Evolutionary conservation across 805 yeast genomes (phyloP), one percentile per base, ranked within the genome.

Genomic region (Candida nanaspora): DNA sequence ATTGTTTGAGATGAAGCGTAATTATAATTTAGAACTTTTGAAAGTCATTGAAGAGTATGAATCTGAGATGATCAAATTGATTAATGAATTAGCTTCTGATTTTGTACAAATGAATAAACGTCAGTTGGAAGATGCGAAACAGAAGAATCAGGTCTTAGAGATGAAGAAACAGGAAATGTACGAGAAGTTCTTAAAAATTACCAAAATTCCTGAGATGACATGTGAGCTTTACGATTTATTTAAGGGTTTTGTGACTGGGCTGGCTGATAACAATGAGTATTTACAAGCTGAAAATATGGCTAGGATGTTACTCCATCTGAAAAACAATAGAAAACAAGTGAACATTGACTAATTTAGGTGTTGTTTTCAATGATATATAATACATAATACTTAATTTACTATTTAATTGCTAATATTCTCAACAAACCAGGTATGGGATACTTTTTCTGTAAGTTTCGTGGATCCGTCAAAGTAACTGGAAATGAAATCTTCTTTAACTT

Each of bases 401-500:
- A n/a, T n/a, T n/a, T n/a, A n/a, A n/a, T 7, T 18, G 3, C 6
- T 14, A 25, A 37, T 18, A 21, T 16, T 37, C n/a, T 37, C 30
- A 14, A 37, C 40, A 37, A 37, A 37, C 40, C 40, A 37, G 10
- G 11, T 11, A 29, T n/a, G n/a, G 2, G 34, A 20, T 11, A 29
- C 25, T 13, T 30, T 30, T n/a, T 23, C 30, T 30, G 27, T 21
- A 14, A 18, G 11, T 11, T 25, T 23, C 4, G 19, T 15, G 19
- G 35, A 19, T 9, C 21, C 29, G n/a, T 26, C 15, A 21, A 30
- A 34, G 18, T 62, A 29, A 8, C 18, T 18, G 6, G 31, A 26
- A 13, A 35, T 35, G 28, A 51, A 50, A 20, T 64, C 67, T 20
- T 53, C 55, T 28, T 48, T 52, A 14, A 55, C 53, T 21, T 67